phyloP scores from a whole-genome alignment of 2,329 filamentous ascomycete species.

The Cylindrodendrum hubeiense region DNA sequence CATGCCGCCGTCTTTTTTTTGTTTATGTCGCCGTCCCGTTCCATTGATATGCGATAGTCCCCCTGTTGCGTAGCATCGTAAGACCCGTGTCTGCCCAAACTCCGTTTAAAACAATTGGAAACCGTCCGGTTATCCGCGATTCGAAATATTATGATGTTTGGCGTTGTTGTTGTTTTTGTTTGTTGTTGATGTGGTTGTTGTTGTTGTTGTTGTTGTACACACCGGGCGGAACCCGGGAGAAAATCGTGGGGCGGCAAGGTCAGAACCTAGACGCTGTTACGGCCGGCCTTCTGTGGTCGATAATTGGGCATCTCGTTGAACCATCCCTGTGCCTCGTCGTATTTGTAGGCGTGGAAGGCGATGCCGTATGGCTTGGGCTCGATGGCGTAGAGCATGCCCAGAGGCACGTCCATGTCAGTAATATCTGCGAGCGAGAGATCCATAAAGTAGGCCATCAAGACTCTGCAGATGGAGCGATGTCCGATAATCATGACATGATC shows the following conservation, averaged over 20 bases:
- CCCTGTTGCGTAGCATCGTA: conserved; percentile 41
- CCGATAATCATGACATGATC: conserved; percentile 94
- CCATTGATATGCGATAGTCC: conserved; percentile 43
- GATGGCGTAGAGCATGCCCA: conserved; percentile 94
- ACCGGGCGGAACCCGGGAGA: conserved; percentile 24
- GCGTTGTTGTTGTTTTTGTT: conserved; percentile 6
- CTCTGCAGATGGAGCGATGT: conserved; percentile 91
- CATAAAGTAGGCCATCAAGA: conserved; percentile 96
- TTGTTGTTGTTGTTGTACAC: conserved; percentile 39
- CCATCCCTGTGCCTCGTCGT: conserved; percentile 81
- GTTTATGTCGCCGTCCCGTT: conserved; percentile 42
- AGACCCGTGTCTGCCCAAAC: conserved; percentile 36
- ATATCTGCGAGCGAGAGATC: conserved; percentile 92
- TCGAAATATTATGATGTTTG: conserved; percentile 21
- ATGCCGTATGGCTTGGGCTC: conserved; percentile 98
- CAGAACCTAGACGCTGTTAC: conserved; percentile 45
- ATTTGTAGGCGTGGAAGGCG: conserved; percentile 95
- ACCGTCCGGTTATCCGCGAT: conserved; percentile 14
- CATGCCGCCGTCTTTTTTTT: conserved; percentile 37
- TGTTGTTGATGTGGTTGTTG: background rate
- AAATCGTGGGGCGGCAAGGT: conserved; percentile 2
- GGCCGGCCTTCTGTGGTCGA: conserved; percentile 70
- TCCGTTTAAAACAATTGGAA: conserved; percentile 28
- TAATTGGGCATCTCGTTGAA: conserved; percentile 92
- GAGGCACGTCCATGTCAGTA: conserved; percentile 91